Conservation (phyloP, 495 filamentous ascomycete genomes). For the Sporormia fimetaria region DNA sequence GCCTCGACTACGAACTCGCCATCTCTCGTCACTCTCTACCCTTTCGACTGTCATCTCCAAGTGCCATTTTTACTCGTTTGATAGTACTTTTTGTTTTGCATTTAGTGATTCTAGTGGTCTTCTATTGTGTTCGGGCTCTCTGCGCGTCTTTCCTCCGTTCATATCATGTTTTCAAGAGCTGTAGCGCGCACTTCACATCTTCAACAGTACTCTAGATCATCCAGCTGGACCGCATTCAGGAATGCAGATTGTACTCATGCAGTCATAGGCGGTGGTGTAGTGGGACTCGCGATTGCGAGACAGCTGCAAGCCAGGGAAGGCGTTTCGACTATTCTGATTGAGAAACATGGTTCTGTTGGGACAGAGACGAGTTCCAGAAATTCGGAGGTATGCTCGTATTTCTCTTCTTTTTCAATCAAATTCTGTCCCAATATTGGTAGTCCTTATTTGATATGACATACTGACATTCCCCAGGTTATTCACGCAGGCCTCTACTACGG, state of each 20-base stretch:
- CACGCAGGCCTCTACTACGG: slow-evolving; percentile 95
- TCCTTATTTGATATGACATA: not conserved
- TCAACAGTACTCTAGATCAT: no score
- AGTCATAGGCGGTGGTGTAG: slow-evolving; percentile 80
- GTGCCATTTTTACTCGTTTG: no score
- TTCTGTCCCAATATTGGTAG: not conserved
- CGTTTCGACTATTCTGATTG: slow-evolving; percentile 66
- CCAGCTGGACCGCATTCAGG: no score
- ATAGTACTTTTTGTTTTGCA: no score
- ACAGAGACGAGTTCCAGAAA: slow-evolving; percentile 90
- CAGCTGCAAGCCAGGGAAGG: slow-evolving; percentile 54
- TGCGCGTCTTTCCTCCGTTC: no score
- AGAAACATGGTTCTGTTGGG: slow-evolving; percentile 64
- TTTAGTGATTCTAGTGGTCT: no score
- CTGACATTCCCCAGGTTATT: slow-evolving; percentile 53
- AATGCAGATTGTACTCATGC: slow-evolving; percentile 74
- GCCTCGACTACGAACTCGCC: no score
- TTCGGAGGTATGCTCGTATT: slow-evolving; percentile 49
- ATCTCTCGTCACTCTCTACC: no score
- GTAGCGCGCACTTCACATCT: no score
- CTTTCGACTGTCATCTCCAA: no score
- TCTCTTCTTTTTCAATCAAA: not conserved
- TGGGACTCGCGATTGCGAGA: slow-evolving; percentile 80
- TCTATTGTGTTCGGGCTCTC: no score
- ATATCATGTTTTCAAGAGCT: no score